Evolutionary conservation across 2,329 filamentous ascomycete genomes (phyloP).

Genomic region (Tolypocladium sp.): DNA sequence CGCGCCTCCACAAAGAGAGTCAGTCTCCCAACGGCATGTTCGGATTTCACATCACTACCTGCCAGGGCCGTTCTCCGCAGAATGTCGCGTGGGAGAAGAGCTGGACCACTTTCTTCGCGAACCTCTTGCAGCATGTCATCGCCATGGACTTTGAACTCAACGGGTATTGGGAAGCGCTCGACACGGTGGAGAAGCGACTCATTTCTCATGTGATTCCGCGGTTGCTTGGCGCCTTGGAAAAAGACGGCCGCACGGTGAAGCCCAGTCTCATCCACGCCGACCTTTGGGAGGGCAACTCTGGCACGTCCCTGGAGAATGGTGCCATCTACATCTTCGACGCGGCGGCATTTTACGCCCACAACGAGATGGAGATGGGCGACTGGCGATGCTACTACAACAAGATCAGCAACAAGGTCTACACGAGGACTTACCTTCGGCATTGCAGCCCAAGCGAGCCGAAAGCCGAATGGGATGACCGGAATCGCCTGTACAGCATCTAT

Average conservation of each 20-base stretch:
- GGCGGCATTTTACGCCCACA: background rate
- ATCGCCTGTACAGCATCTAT: background rate
- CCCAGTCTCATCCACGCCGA: background rate
- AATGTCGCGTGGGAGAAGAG: no score
- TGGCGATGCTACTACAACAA: constrained; percentile 2
- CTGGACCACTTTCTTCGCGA: background rate
- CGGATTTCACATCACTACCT: no score
- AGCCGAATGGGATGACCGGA: background rate
- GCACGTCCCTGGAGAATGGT: background rate
- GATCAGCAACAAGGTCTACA: background rate
- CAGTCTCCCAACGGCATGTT: background rate
- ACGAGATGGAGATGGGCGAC: background rate
- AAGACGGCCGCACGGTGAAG: no score
- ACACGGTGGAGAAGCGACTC: background rate
- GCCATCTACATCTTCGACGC: background rate
- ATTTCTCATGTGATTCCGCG: background rate
- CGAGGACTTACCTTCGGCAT: background rate
- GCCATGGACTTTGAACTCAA: no score
- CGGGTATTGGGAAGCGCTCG: background rate
- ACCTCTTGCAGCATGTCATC: no score
- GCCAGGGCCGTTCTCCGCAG: no score
- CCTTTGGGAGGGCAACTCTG: background rate
- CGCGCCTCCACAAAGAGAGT: background rate
- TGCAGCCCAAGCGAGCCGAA: background rate
- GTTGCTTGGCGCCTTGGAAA: background rate